Evolutionary conservation across 371 early-diverging fungal genomes (phyloP), one percentile per base, ranked within the genome.

Genomic region (Rhizopus delemar): DNA sequence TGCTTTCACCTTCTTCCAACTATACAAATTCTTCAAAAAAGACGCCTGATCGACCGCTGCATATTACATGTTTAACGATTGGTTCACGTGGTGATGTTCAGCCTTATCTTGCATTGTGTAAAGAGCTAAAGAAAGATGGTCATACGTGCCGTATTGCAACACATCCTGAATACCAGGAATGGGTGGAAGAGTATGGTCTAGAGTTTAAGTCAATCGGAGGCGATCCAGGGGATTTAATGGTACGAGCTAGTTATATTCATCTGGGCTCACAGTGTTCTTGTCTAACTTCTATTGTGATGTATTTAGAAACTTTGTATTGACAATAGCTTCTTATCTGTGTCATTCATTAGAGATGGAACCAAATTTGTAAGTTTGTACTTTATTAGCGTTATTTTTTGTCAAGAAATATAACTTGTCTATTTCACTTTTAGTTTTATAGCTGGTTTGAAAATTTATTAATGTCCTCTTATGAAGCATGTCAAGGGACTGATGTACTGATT

Each of bases 11-110:
- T n/a, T 57, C 55, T 11, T 48, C 48, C 5, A 29, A 16, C 46
- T 56, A 33, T 15, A 55, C 5, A 28, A 41, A 8, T 8, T 29
- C 5, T 29, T 8, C 28, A 48, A 48, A 48, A 12, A 50, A 59
- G 16, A 35, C 41, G 15, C 75, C 80, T 4, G 65, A 74, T 7
- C 56, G 59, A 3, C 74, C 86, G 3, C 60, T 92, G 71, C 91
- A 83, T 53, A 87, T 92, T 51, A 91, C 91, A 0, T 86, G 86
- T 38, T 60, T 91, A 15, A 91, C 92, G 0, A 90, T 91, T 60
- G 93, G 93, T 12, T 88, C 90, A 8, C 80, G 93, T 35, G 93
- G 93, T 8, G 93, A 93, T 71, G 91, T 93, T 3, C 90, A 93
- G 60, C 93, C 93, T 2, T 93, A 90, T 56, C 82, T 93, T 66